These are phyloP conservation scores for Sophora flavescens DNA, from an alignment of 306 rosid genomes.

Conservation along the genomic window DNA sequence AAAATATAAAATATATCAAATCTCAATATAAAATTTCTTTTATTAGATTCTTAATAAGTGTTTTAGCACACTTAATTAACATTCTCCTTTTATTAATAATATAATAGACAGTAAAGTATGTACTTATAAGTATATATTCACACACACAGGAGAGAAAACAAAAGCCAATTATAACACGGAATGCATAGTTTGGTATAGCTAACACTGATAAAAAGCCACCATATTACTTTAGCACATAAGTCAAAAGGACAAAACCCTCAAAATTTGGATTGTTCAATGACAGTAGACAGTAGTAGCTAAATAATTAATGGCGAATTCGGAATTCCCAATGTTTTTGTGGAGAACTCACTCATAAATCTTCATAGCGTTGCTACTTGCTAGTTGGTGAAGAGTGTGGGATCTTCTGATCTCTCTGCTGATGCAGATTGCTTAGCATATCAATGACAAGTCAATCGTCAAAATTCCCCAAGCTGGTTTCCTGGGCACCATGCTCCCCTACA, in stretches of 20 bases:
- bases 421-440: constrained; percentile 14
- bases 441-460: constrained; percentile 51
- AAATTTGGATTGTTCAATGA: background rate
- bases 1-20: no score
- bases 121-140: no score
- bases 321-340: background rate
- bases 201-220: background rate
- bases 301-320: constrained; percentile 9
- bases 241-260: background rate
- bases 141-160: background rate
- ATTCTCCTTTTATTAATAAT: no score
- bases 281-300: background rate
- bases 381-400: constrained; percentile 11
- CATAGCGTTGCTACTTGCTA: background rate
- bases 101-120: no score
- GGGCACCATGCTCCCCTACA: constrained; percentile 5
- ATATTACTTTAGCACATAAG: background rate
- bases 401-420: background rate
- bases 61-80: no score
- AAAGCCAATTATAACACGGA: background rate
- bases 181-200: background rate
- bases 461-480: background rate
- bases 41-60: no score
- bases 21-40: no score
- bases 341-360: background rate